Conservation (phyloP, 441 rosid genomes). For the Pelargonium citronellum region DNA sequence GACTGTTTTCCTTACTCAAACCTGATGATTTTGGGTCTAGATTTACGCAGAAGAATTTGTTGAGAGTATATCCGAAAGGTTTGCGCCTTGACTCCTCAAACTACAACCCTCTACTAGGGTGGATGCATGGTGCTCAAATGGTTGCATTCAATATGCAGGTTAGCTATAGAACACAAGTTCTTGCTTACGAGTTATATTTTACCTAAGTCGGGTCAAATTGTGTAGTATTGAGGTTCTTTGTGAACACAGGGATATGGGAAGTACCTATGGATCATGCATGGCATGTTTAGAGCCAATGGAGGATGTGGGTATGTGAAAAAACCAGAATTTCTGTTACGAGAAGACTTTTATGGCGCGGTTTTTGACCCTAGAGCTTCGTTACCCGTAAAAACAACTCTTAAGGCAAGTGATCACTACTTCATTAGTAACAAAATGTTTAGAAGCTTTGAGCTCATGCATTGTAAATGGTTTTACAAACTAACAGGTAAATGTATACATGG, state of each 20-base stretch:
- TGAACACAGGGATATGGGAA: constrained; percentile 49
- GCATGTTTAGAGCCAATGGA: constrained; percentile 72
- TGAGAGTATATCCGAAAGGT: constrained; percentile 84
- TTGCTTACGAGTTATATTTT: background rate
- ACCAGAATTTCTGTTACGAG: constrained; percentile 43
- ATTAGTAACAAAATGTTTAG: background rate
- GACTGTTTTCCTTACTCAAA: too few relatives aligned
- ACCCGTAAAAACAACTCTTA: constrained; percentile 33
- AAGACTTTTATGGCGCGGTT: constrained; percentile 24
- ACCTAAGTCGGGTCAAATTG: background rate
- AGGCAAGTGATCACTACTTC: constrained; percentile 29
- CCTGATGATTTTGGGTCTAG: constrained; percentile 23
- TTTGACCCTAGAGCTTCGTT: constrained; percentile 32
- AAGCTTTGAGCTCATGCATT: background rate
- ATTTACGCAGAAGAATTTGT: constrained; percentile 74
- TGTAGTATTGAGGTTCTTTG: background rate
- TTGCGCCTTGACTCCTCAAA: constrained; percentile 76
- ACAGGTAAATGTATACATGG: constrained; percentile 57
- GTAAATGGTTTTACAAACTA: background rate
- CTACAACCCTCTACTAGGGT: constrained; percentile 75
- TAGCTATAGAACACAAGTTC: background rate
- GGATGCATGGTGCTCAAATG: constrained; percentile 99
- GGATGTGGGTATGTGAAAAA: constrained; percentile 66
- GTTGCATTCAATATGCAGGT: constrained; percentile 99
- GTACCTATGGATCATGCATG: constrained; percentile 63